These are phyloP conservation scores for Eimeria zaria DNA, from an alignment of 169 alveolate genomes.

Conservation along the genomic window DNA sequence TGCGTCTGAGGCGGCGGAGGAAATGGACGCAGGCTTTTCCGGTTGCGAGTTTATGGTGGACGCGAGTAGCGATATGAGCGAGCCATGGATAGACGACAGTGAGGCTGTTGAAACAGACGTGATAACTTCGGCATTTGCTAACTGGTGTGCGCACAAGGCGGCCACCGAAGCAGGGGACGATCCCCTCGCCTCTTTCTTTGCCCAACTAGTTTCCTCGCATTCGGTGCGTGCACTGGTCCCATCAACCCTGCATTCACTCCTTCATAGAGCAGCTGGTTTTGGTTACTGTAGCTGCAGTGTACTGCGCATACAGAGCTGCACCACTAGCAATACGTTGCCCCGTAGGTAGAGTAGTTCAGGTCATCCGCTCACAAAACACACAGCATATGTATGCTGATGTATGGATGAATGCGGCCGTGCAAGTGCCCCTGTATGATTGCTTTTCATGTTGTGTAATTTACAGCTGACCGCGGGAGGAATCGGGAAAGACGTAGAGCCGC, in stretches of 20 bases:
- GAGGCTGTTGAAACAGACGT: background rate
- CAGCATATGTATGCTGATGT: background rate
- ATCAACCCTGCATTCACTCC: background rate
- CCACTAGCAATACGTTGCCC: background rate
- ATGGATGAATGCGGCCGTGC: background rate
- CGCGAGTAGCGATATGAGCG: conserved; percentile 33
- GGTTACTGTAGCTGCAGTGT: background rate
- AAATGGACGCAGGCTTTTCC: background rate
- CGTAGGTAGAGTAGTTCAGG: background rate
- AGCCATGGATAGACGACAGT: background rate
- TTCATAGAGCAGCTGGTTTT: background rate
- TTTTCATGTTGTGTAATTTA: background rate
- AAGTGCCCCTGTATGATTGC: background rate
- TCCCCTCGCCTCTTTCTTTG: conserved; percentile 53
- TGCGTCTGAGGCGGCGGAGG: background rate
- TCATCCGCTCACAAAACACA: background rate
- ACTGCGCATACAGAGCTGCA: background rate
- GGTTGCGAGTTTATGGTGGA: background rate
- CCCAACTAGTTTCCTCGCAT: conserved; percentile 53
- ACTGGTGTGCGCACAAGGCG: conserved; percentile 45
- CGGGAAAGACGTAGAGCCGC: background rate
- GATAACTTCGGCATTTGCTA: conserved; percentile 2
- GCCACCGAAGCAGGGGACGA: conserved; percentile 10
- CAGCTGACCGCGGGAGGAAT: background rate
- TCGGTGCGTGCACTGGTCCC: background rate